Base-by-base conservation (phyloP, 2,329 filamentous ascomycete genomes). In the Pyrenochaeta sp. region DNA sequence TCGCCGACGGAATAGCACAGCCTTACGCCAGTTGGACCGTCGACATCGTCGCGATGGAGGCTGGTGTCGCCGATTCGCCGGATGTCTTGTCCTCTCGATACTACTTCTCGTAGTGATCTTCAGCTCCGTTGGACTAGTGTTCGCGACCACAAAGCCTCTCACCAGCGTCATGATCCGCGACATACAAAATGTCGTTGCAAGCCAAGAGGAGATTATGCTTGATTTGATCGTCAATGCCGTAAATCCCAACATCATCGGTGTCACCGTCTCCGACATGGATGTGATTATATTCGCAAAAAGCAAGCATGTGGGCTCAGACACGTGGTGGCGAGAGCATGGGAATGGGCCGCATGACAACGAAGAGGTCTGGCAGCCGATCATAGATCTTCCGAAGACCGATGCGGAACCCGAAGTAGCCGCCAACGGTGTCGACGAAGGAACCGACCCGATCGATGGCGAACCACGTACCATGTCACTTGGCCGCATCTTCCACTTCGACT, bases 281-380 rank as follows among this genome's bases (percentile, higher is more conserved):
- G 84, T 98, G 56, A 93, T 96, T 71, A 86, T 99, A 32, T 98
- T 98, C 77, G 95, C 95, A 30, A 97, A 96, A 78, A 97, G 93
- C 58, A 92, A 91, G 59, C 91, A 94, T 73, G 91, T 94, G 12
- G 91, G 91, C n/a, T 83, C 81, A 10, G 83, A 85, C 54, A 71
- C 64, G 43, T 79, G 73, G 75, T 80, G 77, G 78, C 73, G 75
- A 5, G 74, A 79, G 28, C 76, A 79, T 52, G 72, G 70, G 8
- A 64, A 68, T 7, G 63, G 61, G 12, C 51, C 49, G 7, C 59
- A 67, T 13, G 58, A 71, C 28, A 50, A 66, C 24, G 52, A 73
- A 22, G 72, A 75, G 51, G 57, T 71, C 9, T 76, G 72, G 72
- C 55, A 56, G 19, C 67, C 58, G n/a, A 34, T 47, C 1, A 68